Percentiles rank a stretch among this genome's conserved stretches.
Conservation (phyloP, 2,329 filamentous ascomycete genomes). For the Dryadomyces quercus-mongolicae region DNA sequence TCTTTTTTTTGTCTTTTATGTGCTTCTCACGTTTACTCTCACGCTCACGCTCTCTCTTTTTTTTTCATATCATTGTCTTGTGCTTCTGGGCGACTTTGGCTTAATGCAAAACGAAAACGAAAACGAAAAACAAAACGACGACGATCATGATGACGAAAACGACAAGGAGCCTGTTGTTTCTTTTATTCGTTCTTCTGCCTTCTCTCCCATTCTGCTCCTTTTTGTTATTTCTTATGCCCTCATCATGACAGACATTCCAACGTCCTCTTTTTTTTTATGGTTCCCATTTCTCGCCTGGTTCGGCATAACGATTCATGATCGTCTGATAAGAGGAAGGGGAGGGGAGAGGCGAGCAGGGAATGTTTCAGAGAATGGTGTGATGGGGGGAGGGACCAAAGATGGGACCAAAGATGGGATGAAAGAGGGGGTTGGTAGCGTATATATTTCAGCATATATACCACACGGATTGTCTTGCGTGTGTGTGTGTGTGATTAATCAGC, state of each 20-base stretch:
- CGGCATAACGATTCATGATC: neutral
- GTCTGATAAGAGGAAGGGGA: too few species aligned
- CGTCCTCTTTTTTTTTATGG: neutral
- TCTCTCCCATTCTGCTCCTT: neutral
- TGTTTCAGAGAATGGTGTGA: neutral
- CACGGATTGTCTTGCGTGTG: too few species aligned
- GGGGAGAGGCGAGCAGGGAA: neutral
- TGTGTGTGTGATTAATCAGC: too few species aligned
- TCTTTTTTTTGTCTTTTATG: neutral
- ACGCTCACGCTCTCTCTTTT: neutral
- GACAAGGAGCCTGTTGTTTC: conserved; percentile 3
- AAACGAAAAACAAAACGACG: neutral
- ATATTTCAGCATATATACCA: neutral
- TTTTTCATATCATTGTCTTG: neutral
- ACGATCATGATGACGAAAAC: conserved; percentile 11
- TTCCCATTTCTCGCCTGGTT: neutral
- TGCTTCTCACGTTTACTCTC: neutral
- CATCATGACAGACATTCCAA: neutral
- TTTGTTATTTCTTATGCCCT: neutral
- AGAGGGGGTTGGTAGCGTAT: neutral
- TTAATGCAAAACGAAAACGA: neutral
- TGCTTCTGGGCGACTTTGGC: neutral
- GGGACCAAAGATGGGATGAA: neutral
- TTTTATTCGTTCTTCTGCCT: neutral
- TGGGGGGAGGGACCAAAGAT: neutral